Evolutionary conservation across 2,329 filamentous ascomycete species (phyloP).

Genomic region (Verticillium nubilum): DNA sequence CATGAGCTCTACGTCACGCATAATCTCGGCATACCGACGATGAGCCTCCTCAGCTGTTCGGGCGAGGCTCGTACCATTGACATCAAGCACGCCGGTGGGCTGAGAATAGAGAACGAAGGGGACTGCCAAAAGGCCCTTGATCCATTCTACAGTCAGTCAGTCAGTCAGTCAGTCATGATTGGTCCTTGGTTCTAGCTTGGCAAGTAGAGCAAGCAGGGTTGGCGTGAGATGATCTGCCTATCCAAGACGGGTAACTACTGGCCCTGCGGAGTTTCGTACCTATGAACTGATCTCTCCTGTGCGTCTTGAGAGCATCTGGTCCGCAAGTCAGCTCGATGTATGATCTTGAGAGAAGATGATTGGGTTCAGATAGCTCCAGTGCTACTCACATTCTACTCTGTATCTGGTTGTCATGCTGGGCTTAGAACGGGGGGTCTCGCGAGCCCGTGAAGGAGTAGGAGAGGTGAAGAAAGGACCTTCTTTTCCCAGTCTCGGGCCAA

Average conservation of each 20-base stretch:
- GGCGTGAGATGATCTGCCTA: not conserved
- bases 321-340: constrained; percentile 6
- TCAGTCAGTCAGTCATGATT: constrained; percentile 2
- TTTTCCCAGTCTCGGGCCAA: not conserved
- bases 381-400: constrained; percentile 67
- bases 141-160: constrained; percentile 69
- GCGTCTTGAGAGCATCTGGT: constrained; percentile 66
- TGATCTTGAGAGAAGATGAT: not conserved
- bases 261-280: constrained; percentile 36
- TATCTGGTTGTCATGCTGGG: constrained; percentile 56
- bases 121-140: constrained; percentile 89
- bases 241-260: not conserved
- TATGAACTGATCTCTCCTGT: constrained; percentile 86
- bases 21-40: constrained; percentile 87
- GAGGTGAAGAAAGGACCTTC: not conserved
- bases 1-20: constrained; percentile 86
- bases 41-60: constrained; percentile 78
- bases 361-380: not conserved
- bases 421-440: not conserved
- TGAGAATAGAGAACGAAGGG: constrained; percentile 96
- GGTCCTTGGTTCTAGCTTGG: not conserved
- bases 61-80: constrained; percentile 56
- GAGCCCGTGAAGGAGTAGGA: not conserved
- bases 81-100: constrained; percentile 79
- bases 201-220: too few relatives aligned